Evolutionary conservation across 345 rosid species (phyloP).

Genomic region (Dipteronia dyeriana): DNA sequence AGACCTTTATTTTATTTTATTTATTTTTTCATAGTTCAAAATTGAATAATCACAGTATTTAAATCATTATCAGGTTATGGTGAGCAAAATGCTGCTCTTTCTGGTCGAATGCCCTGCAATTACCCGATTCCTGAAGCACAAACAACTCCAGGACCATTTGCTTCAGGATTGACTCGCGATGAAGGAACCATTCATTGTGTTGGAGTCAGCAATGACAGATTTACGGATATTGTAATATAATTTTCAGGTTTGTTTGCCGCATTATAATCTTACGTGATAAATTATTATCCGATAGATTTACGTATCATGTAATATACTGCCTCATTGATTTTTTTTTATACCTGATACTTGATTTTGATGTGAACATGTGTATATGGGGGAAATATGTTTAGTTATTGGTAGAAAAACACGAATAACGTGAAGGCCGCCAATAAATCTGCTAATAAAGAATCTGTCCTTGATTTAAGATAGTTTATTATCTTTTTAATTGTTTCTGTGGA

Average conservation of each 20-base stretch:
- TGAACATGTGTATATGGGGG: conserved; percentile 1
- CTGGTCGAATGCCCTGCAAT: conserved; percentile 74
- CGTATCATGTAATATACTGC: too few species aligned
- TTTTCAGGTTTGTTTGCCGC: too few species aligned
- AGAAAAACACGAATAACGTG: conserved; percentile 95
- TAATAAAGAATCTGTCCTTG: conserved; percentile 94
- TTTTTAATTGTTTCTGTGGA: background rate
- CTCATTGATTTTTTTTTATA: too few species aligned
- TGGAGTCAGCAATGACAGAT: conserved; percentile 81
- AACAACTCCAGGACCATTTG: conserved; percentile 77
- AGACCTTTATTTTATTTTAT: too few species aligned
- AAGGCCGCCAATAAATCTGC: conserved; percentile 92
- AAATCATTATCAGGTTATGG: conserved; percentile 59
- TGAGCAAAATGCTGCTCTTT: conserved; percentile 71
- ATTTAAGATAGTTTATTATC: conserved; percentile 55
- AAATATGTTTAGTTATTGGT: conserved; percentile 77
- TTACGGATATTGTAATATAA: too few species aligned
- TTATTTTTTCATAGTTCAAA: background rate
- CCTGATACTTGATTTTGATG: background rate
- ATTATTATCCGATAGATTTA: too few species aligned
- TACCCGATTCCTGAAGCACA: conserved; percentile 70
- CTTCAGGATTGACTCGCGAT: conserved; percentile 72
- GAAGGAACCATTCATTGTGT: conserved; percentile 98
- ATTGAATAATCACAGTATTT: conserved; percentile 13
- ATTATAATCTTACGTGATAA: too few species aligned